phyloP scores from a whole-genome alignment of 805 yeast genomes.

The Nakazawaea laoshanensis region DNA sequence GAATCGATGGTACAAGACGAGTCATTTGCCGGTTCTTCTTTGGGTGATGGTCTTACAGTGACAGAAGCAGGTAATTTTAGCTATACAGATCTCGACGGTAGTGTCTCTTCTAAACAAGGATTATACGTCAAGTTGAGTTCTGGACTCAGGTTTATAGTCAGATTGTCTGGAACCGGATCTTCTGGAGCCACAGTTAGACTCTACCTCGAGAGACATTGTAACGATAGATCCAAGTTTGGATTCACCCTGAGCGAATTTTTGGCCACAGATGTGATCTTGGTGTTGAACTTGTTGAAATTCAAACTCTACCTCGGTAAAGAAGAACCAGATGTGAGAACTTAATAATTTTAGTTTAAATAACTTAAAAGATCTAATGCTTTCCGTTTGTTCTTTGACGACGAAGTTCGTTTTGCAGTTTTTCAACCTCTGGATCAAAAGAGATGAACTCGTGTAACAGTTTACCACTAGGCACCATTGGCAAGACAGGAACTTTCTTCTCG shows the following conservation, averaged over 20 bases:
- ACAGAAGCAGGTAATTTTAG: conserved; percentile 80
- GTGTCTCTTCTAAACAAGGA: conserved; percentile 84
- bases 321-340: conserved; percentile 86
- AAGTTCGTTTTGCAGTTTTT: conserved; percentile 57
- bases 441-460: conserved; percentile 91
- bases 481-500: conserved; percentile 90
- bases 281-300: conserved; percentile 63
- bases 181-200: conserved; percentile 95
- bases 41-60: conserved; percentile 40
- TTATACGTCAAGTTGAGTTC: conserved; percentile 71
- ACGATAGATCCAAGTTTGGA: conserved; percentile 41
- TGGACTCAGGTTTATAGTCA: conserved; percentile 80
- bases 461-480: conserved; percentile 98
- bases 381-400: conserved; percentile 72
- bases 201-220: conserved; percentile 77
- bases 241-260: conserved; percentile 61
- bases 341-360: conserved; percentile 6
- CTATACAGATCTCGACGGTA: conserved; percentile 92
- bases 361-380: conserved; percentile 40
- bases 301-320: conserved; percentile 69
- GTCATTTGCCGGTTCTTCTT: conserved; percentile 40
- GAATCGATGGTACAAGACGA: conserved; percentile 26
- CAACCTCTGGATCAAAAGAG: conserved; percentile 75
- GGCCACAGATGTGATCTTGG: conserved; percentile 48
- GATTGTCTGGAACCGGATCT: conserved; percentile 96